Base-by-base conservation (phyloP, 805 yeast genomes). In the Ogataea sp. region DNA sequence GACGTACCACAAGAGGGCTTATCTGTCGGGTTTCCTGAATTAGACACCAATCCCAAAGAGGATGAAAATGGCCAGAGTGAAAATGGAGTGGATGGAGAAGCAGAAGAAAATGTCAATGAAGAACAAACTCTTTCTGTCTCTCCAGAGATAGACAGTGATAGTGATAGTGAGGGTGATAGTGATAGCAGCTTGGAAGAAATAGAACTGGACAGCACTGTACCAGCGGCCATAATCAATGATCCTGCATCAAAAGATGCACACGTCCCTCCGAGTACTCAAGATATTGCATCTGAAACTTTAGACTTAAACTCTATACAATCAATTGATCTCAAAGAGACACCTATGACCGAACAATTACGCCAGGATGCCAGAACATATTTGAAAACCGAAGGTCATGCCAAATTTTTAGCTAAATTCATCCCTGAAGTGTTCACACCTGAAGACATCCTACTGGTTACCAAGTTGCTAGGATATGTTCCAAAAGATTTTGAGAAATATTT, bases 371-470 rank as follows among this genome's bases (percentile, higher is more conserved):
- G 80, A 41, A 64, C 66, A 36, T 77, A 51, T 49, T 59, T 88
- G 39, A 82, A 81, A 50, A 54, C 61, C 3, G 56, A 73, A 42
- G 96, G 96, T 0, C 66, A 73, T 25, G 60, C 68, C 43, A 56
- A 61, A 41, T 87, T 87, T 49, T 55, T 86, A 33, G 75, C 75
- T 40, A 65, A 67, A 36, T 82, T 74, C 44, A 56, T 85, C 16
- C 84, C 89, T 2, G 68, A 70, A 2, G 71, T 72, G 4, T 79
- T 86, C 20, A 66, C 73, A 18, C 67, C 76, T 4, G 68, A 73
- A 14, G 81, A 81, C 47, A 65, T 84, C 4, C 54, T 78, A 24
- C 65, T 64, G 34, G 61, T 83, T 36, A 73, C 83, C 10, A 65
- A 75, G 36, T 61, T 80, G 30, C 55, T 88, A 20, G 96, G 96